Evolutionary conservation across 2,329 filamentous ascomycete genomes (phyloP), one percentile per base, ranked within the genome.

Genomic region (Coniochaeta hoffmannii): DNA sequence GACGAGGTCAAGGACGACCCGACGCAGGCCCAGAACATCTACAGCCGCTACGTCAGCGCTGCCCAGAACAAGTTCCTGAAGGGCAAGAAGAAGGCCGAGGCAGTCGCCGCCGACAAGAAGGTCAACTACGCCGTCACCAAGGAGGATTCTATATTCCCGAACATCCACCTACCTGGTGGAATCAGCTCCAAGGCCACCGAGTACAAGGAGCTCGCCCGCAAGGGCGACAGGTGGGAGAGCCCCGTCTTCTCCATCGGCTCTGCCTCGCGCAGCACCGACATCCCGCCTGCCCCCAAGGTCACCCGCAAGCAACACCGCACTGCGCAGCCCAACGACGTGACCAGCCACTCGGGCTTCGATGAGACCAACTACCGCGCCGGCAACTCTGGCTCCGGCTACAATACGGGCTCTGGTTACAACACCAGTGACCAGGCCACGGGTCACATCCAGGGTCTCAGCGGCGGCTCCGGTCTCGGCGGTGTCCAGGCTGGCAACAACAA

Each of bases 151-250:
- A 90, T 83, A 61, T 96, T 99, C 86, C 88, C 90, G 66, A 78
- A 93, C 68, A 86, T 99, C 67, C 80, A 86, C 56, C 79, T 99
- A 6, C 91, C 92, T 26, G 89, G 89, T 31, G 92, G 91, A 55
- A 93, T 97, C 69, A 94, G 89, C 63, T 86, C 84, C 75, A 97
- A 96, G 82, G 92, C 93, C 10, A 95, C 90, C 24, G 90, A 96
- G 72, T 97, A 95, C 80, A 90, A 85, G 75, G 85, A 97, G 22
- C 80, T 96, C 56, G 90, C 93, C 9, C 78, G 77, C 62, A 90
- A 94, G 82, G 94, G 94, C 53, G 89, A 96, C 55, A 87, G 85
- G 71, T 99, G 94, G 94, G 88, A 96, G 78, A 95, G 89, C 58
- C 90, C 93, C 10, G 85, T 99, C 65, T 99, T 99, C 77, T 87